Conservation (phyloP, 2,329 filamentous ascomycete species). For the Colletotrichum spaethianum region DNA sequence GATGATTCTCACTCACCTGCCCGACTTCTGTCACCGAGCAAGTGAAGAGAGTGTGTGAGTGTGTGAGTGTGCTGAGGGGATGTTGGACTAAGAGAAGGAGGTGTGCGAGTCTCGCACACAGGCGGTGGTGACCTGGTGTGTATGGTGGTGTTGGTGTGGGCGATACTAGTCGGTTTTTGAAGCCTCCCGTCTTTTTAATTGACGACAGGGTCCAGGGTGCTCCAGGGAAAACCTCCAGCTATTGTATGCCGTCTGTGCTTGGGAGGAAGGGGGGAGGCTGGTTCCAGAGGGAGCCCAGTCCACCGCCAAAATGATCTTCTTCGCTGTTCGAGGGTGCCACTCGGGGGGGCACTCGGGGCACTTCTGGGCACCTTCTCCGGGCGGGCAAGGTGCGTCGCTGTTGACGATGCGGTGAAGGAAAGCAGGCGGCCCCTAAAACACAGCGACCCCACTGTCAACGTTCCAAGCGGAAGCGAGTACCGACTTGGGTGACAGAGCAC, state of each 20-base stretch:
- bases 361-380: slow-evolving; percentile 22
- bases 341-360: slow-evolving; percentile 22
- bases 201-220: slow-evolving; percentile 27
- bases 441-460: slow-evolving; percentile 26
- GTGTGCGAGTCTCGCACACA: slow-evolving; percentile 30
- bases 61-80: slow-evolving; percentile 2
- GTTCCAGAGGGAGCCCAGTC: slow-evolving; percentile 35
- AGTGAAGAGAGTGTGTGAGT: slow-evolving; percentile 5
- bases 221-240: background rate
- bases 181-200: slow-evolving; percentile 32
- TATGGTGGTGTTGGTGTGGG: slow-evolving; percentile 23
- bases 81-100: background rate
- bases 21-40: background rate
- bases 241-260: background rate
- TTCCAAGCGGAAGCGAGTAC: slow-evolving; percentile 35
- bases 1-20: slow-evolving; percentile 23
- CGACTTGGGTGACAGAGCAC: slow-evolving; percentile 35
- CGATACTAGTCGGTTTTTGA: slow-evolving; percentile 29
- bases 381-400: slow-evolving; percentile 27
- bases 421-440: slow-evolving; percentile 34
- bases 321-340: slow-evolving; percentile 25
- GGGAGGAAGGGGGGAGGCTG: slow-evolving; percentile 20
- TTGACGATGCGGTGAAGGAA: slow-evolving; percentile 40
- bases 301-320: slow-evolving; percentile 27
- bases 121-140: slow-evolving; percentile 37